Conservation (phyloP, 225 moss, liverwort and hornwort genomes). For the Antitrichia curtipendula region DNA sequence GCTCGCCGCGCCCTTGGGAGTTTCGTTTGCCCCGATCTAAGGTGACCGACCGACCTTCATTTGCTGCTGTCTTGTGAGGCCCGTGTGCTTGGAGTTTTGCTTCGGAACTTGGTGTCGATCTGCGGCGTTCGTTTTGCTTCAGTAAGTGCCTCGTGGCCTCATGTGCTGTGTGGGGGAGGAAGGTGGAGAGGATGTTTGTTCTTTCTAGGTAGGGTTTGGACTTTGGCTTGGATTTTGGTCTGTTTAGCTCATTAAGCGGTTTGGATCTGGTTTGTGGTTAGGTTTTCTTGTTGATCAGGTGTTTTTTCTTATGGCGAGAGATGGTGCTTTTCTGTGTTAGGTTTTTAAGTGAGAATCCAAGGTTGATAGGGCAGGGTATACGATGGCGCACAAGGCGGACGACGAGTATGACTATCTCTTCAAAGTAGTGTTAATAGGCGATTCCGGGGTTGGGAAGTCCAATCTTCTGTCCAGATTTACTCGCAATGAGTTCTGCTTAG, state of each 20-base stretch:
- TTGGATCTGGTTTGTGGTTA: conserved; percentile 15
- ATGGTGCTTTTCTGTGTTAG: background rate
- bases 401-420: conserved; percentile 92
- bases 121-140: background rate
- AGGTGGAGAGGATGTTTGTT: background rate
- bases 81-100: background rate
- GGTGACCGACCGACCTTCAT: background rate
- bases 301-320: background rate
- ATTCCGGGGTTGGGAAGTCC: conserved; percentile 93
- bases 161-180: background rate
- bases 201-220: background rate
- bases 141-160: background rate
- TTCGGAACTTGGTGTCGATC: background rate
- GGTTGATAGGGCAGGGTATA: background rate
- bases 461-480: conserved; percentile 95
- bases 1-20: background rate
- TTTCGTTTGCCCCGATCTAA: background rate
- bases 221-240: background rate
- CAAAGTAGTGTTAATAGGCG: conserved; percentile 87
- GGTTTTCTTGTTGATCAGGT: background rate
- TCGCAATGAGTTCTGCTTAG: conserved; percentile 84
- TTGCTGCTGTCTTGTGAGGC: background rate
- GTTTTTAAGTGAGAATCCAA: conserved; percentile 4
- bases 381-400: conserved; percentile 83
- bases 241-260: background rate